Evolutionary conservation across 306 rosid species (phyloP).

Genomic region (Lotus japonicus): DNA sequence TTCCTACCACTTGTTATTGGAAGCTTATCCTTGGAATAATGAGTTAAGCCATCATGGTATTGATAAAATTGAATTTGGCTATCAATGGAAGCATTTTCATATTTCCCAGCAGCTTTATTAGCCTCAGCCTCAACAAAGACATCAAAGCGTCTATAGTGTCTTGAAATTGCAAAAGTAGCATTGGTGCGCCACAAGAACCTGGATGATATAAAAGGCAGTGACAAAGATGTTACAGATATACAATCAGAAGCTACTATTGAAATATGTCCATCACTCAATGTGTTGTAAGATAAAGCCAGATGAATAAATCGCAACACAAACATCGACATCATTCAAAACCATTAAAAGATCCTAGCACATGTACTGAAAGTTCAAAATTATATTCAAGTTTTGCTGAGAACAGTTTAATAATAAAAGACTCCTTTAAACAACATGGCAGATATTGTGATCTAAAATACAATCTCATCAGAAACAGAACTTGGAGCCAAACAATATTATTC

Average conservation of each 20-base stretch:
- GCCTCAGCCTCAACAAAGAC: constrained; percentile 97
- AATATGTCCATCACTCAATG: neutral
- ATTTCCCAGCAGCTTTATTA: constrained; percentile 89
- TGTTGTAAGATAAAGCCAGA: neutral
- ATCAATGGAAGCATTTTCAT: constrained; percentile 76
- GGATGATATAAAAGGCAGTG: constrained; percentile 17
- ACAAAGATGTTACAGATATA: neutral
- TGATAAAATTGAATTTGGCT: constrained; percentile 73
- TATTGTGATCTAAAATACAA: neutral
- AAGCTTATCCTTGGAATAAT: constrained; percentile 72
- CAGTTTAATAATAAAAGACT: neutral
- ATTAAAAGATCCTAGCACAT: neutral
- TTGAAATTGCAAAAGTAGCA: constrained; percentile 88
- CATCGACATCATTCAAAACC: neutral
- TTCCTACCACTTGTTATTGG: constrained; percentile 91
- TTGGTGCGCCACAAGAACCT: constrained; percentile 97
- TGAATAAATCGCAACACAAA: neutral
- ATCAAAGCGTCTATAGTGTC: constrained; percentile 88
- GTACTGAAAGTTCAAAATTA: neutral
- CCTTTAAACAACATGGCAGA: neutral
- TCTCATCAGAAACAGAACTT: neutral
- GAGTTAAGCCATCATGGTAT: constrained; percentile 68
- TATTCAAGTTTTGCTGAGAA: neutral
- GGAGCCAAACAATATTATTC: constrained; percentile 1
- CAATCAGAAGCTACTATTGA: neutral